A percentile compares a stretch with the other conserved stretches of the same genome.
These are phyloP conservation scores for Testicularia cyperi DNA, from an alignment of 1,284 basidiomycete genomes.

Conservation along the genomic window DNA sequence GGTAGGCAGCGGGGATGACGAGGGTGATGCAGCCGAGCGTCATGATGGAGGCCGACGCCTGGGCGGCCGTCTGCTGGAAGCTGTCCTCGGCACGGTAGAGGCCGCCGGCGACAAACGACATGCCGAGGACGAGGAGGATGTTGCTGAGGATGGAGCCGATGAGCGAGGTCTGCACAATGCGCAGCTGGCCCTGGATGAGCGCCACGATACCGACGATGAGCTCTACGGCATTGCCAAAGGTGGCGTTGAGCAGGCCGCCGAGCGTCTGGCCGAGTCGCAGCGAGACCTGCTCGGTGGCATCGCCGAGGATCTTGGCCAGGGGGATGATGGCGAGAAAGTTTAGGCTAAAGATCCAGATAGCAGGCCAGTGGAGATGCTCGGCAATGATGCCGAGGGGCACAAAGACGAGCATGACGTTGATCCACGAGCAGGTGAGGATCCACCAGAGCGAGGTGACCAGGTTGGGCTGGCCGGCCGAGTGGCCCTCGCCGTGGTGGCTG, in stretches of 20 bases:
- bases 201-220: slow-evolving; percentile 69
- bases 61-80: slow-evolving; percentile 58
- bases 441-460: slow-evolving; percentile 44
- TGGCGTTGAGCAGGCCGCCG: slow-evolving; percentile 58
- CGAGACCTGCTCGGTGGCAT: slow-evolving; percentile 56
- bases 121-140: slow-evolving; percentile 56
- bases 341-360: slow-evolving; percentile 52
- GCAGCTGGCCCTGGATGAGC: slow-evolving; percentile 69
- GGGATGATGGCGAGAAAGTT: slow-evolving; percentile 59
- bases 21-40: slow-evolving; percentile 85
- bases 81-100: slow-evolving; percentile 48
- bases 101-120: slow-evolving; percentile 59
- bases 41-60: slow-evolving; percentile 67
- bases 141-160: slow-evolving; percentile 58
- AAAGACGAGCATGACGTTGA: slow-evolving; percentile 57
- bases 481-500: slow-evolving; percentile 6
- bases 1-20: slow-evolving; percentile 86
- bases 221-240: slow-evolving; percentile 60
- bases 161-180: slow-evolving; percentile 57
- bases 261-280: slow-evolving; percentile 54
- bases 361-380: slow-evolving; percentile 51
- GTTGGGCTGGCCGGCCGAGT: slow-evolving; percentile 9
- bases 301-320: slow-evolving; percentile 58
- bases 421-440: slow-evolving; percentile 49
- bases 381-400: slow-evolving; percentile 56